Conservation (phyloP, 225 moss, liverwort and hornwort genomes). For the Climacium dendroides region DNA sequence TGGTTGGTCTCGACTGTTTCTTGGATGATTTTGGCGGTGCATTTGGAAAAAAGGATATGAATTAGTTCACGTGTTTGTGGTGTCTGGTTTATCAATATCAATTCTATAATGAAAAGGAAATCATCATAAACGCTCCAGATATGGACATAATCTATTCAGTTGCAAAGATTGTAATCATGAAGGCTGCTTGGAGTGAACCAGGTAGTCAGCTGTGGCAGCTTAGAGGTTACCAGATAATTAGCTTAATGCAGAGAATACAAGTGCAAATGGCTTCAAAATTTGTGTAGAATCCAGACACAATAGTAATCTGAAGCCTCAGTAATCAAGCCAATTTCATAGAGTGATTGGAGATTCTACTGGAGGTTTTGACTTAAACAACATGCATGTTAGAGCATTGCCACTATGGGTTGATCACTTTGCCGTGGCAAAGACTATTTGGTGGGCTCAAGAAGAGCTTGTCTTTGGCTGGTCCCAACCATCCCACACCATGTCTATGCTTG, state of each 20-base stretch:
- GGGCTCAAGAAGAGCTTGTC: not conserved
- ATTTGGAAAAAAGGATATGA: not conserved
- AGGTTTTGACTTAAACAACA: not conserved
- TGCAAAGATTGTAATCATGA: not conserved
- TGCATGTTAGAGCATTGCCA: not conserved
- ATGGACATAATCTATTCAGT: not conserved
- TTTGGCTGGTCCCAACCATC: fast-evolving
- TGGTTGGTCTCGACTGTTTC: not conserved
- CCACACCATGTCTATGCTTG: not conserved
- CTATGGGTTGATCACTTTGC: not conserved
- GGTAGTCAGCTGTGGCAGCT: not conserved
- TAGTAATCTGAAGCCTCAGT: not conserved
- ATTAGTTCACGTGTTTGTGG: not conserved
- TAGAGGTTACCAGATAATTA: not conserved
- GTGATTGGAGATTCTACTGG: no score
- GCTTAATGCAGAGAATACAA: not conserved
- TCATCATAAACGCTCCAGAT: not conserved
- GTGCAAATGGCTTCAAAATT: not conserved
- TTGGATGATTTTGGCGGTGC: not conserved
- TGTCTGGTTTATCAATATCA: not conserved
- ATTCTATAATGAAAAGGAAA: not conserved
- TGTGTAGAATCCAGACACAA: not conserved
- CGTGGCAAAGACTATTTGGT: fast-evolving
- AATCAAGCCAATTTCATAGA: not conserved
- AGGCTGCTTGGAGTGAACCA: not conserved